Base-by-base conservation (phyloP, 352 stramenopile species). In the Blastocystis sp. region DNA sequence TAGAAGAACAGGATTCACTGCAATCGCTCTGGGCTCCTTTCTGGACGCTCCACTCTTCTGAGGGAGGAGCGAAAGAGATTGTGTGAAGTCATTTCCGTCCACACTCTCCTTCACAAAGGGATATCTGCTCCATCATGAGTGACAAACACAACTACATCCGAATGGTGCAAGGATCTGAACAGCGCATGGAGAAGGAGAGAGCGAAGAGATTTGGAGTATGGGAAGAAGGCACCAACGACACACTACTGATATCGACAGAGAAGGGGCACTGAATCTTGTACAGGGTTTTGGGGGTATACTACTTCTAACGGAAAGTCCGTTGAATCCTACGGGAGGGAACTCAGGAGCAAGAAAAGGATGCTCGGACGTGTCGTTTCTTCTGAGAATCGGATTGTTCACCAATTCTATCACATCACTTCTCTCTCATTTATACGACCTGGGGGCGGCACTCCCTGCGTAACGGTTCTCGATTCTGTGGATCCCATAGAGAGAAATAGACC, bases 211-310 rank as follows among this genome's bases (percentile, higher is more conserved):
- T 41, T 23, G 71, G 71, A 62, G 21, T 21, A 38, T 11, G 19
- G 38, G 53, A 14, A 11, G 71, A 81, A 45, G 53, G 21, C 23
- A 34, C 28, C 43, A 81, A 9, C 43, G 4, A 19, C 11, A 81
- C 53, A 19, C 40, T 45, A 40, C 45, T 81, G 5, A 17, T 21
- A 23, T 65, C 28, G 21, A 81, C 10, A n/a, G 53, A 64, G 2
- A 81, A 48, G 14, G 71, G 71, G 43, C 71, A 81, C 43, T 81
- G 21, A n/a, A 81, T 38, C 41, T 81, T 81, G 56, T 81, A 81
- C 10, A 81, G n/a, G 7, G 71, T 81, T 81, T 81, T 81, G 9
- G 71, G 71, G 48, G 41, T 81, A 59, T 66, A 81, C 71, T 81
- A 81, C 2, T 4, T 40, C 23, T n/a, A 64, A 65, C 23, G 19